Base-by-base conservation (phyloP, 371 early-diverging fungal species). In the Cladochytrium tenue region DNA sequence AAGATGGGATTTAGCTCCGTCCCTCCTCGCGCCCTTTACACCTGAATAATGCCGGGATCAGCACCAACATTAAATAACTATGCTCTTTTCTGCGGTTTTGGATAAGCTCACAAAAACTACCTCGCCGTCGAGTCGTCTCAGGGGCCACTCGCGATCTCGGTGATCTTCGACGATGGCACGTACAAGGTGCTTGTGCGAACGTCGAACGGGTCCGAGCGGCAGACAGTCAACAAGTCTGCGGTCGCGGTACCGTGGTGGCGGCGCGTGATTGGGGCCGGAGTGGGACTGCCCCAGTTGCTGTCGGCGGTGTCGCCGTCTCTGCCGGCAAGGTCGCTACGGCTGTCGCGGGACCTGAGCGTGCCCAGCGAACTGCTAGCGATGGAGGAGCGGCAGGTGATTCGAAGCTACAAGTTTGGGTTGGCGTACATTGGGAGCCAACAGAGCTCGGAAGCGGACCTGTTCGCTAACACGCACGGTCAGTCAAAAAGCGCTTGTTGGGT, bases 381-480 rank as follows among this genome's bases (percentile, higher is more conserved):
- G 82, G 85, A 85, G 65, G 79, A 81, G 68, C 43, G 80, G 56
- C 80, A 89, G 81, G 83, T 89, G 32, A 88, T 88, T 59, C 71
- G 83, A 30, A 76, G 74, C 30, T 93, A 92, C 72, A 93, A 93
- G 73, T 91, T 91, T 85, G 93, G 92, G 3, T 85, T 93, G 0
- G 70, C 86, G 28, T 84, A 88, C 68, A 75, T 92, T 2, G 78
- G 71, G 35, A 75, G 82, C n/a, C 89, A 89, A 2, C 92, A 93
- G 64, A 76, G 76, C 1, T 84, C 79, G 1, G 93, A 93, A 69
- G 90, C 89, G 60, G 90, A 92, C 33, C 88, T 90, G 90, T 85
- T 92, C 55, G 70, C 78, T 15, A 93, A 93, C 69, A 70, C 77
- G 31, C 43, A 70, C n/a, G 83, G 80, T 77, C 36, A 35, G 68